Conservation (phyloP, 257 asterid species). For the Scutellaria baicalensis region DNA sequence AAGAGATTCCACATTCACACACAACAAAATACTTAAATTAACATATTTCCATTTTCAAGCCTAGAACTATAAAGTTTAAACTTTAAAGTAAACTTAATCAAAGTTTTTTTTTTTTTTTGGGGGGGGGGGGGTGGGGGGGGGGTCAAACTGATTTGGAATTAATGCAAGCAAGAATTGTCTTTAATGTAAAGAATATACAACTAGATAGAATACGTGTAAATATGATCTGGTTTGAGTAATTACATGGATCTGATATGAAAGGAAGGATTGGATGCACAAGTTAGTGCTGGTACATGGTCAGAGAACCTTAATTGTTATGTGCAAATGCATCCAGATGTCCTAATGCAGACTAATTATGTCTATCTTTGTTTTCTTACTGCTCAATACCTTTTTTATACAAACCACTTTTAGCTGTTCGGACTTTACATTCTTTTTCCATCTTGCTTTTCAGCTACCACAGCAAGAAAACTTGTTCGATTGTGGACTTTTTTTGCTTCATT, state of each 20-base stretch:
- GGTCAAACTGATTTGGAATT: neutral
- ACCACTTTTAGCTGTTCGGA: conserved; percentile 1
- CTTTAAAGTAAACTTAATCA: too few relatives aligned
- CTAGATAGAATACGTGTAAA: neutral
- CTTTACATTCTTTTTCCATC: conserved; percentile 2
- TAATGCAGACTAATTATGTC: neutral
- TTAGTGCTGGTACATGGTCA: too few relatives aligned
- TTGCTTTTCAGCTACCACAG: conserved; percentile 71
- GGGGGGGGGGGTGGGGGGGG: neutral
- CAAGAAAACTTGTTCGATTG: conserved; percentile 85
- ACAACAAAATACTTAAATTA: too few relatives aligned
- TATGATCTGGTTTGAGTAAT: neutral
- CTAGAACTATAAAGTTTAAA: too few relatives aligned
- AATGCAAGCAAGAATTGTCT: neutral
- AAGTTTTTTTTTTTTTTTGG: too few relatives aligned
- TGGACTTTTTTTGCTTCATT: conserved; percentile 91
- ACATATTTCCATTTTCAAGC: too few relatives aligned
- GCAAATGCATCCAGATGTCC: neutral
- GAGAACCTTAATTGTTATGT: conserved; percentile 1
- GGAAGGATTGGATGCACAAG: too few relatives aligned
- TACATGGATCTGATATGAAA: neutral
- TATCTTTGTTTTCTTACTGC: neutral
- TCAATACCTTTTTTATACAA: neutral
- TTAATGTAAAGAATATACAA: neutral
- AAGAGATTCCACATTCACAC: too few relatives aligned